phyloP scores from a whole-genome alignment of 1,284 basidiomycete genomes.

The Ceratobasidium sp. region DNA sequence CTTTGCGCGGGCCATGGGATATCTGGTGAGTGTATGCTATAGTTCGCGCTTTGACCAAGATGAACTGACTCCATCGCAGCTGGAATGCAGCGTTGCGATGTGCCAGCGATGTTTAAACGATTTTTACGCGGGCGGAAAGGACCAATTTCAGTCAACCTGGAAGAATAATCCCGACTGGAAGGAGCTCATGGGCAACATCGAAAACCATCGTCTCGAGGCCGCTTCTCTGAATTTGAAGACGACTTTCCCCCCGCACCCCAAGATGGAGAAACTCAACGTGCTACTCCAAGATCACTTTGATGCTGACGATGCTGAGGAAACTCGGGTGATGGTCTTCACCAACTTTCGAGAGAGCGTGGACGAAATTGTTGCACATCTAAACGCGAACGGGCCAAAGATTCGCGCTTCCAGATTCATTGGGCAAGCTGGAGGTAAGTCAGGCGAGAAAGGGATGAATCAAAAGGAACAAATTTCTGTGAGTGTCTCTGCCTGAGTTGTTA shows the following conservation, averaged over 20 bases:
- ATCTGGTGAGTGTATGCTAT: constrained; percentile 66
- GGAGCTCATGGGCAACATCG: constrained; percentile 71
- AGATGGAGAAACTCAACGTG: constrained; percentile 85
- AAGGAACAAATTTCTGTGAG: constrained; percentile 88
- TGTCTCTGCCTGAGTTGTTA: constrained; percentile 1
- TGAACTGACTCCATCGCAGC: constrained; percentile 58
- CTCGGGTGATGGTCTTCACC: constrained; percentile 94
- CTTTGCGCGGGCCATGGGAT: constrained; percentile 82
- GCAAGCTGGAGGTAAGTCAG: constrained; percentile 86
- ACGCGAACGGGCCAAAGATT: constrained; percentile 76
- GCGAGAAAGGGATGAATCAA: constrained; percentile 89
- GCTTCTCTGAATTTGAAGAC: constrained; percentile 6
- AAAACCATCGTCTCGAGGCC: constrained; percentile 55
- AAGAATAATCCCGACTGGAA: constrained; percentile 68
- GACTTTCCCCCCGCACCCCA: constrained; percentile 79
- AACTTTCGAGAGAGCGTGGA: constrained; percentile 89
- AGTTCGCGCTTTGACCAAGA: background rate
- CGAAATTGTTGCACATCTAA: constrained; percentile 85
- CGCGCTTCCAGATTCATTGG: constrained; percentile 89
- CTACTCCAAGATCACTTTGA: constrained; percentile 86
- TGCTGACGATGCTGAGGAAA: constrained; percentile 56
- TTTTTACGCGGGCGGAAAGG: constrained; percentile 53
- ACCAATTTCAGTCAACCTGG: constrained; percentile 49
- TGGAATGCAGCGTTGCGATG: constrained; percentile 84
- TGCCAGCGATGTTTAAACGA: constrained; percentile 71